phyloP scores from a whole-genome alignment of 441 rosid species.

The Biscutella laevigata region DNA sequence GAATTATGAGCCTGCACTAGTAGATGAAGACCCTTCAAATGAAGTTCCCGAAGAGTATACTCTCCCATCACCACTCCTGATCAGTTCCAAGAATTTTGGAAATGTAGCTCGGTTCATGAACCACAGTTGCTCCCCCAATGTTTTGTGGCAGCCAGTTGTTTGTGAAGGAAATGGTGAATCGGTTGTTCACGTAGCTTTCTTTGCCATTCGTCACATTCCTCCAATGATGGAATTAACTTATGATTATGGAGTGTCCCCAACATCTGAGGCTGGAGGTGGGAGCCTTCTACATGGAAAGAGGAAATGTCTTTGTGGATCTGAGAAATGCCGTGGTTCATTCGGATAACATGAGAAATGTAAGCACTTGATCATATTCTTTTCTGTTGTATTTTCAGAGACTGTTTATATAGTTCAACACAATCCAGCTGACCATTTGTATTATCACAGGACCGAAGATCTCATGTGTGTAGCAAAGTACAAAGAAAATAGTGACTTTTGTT shows the following conservation, averaged over 20 bases:
- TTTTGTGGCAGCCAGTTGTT: conserved; percentile 47
- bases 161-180: conserved; percentile 27
- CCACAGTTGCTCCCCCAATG: conserved; percentile 49
- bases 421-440: not conserved
- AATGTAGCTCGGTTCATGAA: conserved; percentile 60
- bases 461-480: conserved; percentile 6
- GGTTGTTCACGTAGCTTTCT: conserved; percentile 38
- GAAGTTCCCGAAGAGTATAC: conserved; percentile 23
- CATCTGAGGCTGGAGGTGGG: conserved; percentile 13
- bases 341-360: conserved; percentile 19
- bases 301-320: conserved; percentile 54
- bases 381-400: not conserved
- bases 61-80: conserved; percentile 36
- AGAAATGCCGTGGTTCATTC: conserved; percentile 45
- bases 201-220: conserved; percentile 43
- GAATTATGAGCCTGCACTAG: conserved; percentile 31
- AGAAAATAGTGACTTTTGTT: not conserved
- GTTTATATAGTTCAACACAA: too few relatives aligned
- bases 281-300: conserved; percentile 24
- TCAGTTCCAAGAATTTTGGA: conserved; percentile 37
- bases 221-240: conserved; percentile 48
- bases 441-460: conserved; percentile 2
- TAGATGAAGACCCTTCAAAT: conserved; percentile 25
- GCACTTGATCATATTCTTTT: not conserved
- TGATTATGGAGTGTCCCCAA: conserved; percentile 34